Evolutionary conservation across 2,329 filamentous ascomycete species (phyloP), one percentile per base, ranked within the genome.

Genomic region (Aspergillus tamarii): DNA sequence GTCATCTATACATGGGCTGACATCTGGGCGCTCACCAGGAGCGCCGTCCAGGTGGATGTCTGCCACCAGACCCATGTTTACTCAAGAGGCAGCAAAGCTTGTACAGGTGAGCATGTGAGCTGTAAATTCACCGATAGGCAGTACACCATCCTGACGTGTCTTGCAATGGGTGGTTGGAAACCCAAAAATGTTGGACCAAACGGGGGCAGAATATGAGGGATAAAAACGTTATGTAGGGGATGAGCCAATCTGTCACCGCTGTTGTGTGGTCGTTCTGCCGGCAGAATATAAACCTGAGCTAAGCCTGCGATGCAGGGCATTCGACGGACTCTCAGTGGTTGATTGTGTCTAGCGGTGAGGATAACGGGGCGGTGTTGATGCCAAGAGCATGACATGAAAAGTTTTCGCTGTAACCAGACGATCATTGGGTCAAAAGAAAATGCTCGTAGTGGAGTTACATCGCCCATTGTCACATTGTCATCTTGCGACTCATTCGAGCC

Each of bases 71-170:
- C 52, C 52, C 52, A 55, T 55, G 21, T 55, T 55, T 55, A 55
- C 52, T 55, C 52, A 55, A 39, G 6, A 45, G 12, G 36, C 45
- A 59, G 12, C 43, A 39, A 21, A 23, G 36, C 14, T 21, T 41
- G 30, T 23, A 21, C 32, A 16, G 14, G 10, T 34, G 58, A 34
- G 48, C 30, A 60, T 23, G 50, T 41, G 39, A 30, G 34, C 48
- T 54, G 58, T 14, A 52, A 52, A 28, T 32, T 12, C 36, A 54
- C 39, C n/a, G 34, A 48, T n/a, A 54, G 46, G 50, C 58, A 36
- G 58, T 53, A 30, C 57, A 30, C 32, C 58, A 60, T 60, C 48
- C 58, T 60, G 58, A 60, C 58, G 46, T 60, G 58, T 53, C 58
- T 60, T 9, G 36, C 36, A 21, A 23, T 60, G 46, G 58, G 50